Percentiles rank a stretch among this genome's conserved stretches.
Evolutionary conservation across 768 basidiomycete genomes (phyloP).

Genomic region (Vishniacozyma victoriae): DNA sequence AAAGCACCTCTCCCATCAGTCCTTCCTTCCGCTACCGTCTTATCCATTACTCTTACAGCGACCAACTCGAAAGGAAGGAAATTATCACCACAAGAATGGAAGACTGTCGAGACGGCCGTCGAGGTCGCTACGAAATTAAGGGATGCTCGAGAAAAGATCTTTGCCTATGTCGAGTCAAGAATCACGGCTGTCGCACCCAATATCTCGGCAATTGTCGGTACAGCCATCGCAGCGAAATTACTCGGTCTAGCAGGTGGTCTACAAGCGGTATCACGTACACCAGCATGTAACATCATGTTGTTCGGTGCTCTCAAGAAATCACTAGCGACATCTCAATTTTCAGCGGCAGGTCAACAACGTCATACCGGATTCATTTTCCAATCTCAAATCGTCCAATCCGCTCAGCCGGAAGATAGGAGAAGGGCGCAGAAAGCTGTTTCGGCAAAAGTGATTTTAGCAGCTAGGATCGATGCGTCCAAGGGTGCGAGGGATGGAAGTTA

Average conservation of each 20-base stretch:
- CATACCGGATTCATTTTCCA: conserved; percentile 98
- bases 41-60: conserved; percentile 93
- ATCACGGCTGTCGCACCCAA: conserved; percentile 99
- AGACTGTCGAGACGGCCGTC: conserved; percentile 74
- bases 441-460: conserved; percentile 82
- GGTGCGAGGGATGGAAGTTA: conserved; percentile 67
- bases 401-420: conserved; percentile 81
- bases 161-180: conserved; percentile 97
- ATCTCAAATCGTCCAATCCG: conserved; percentile 75
- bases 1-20: conserved; percentile 74
- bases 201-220: conserved; percentile 95
- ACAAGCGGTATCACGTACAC: conserved; percentile 83
- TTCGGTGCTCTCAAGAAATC: conserved; percentile 90
- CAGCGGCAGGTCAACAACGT: conserved; percentile 73
- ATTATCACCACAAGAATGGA: conserved; percentile 67
- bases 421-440: conserved; percentile 90
- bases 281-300: conserved; percentile 82
- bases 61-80: conserved; percentile 78
- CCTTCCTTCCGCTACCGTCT: conserved; percentile 80
- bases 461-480: conserved; percentile 89
- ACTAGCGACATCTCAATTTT: conserved; percentile 70
- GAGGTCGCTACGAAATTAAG: conserved; percentile 83
- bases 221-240: conserved; percentile 95
- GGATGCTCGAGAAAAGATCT: conserved; percentile 89
- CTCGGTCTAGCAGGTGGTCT: conserved; percentile 96